Conservation (phyloP, 2,329 filamentous ascomycete genomes). For the Teratosphaeria viscida region DNA sequence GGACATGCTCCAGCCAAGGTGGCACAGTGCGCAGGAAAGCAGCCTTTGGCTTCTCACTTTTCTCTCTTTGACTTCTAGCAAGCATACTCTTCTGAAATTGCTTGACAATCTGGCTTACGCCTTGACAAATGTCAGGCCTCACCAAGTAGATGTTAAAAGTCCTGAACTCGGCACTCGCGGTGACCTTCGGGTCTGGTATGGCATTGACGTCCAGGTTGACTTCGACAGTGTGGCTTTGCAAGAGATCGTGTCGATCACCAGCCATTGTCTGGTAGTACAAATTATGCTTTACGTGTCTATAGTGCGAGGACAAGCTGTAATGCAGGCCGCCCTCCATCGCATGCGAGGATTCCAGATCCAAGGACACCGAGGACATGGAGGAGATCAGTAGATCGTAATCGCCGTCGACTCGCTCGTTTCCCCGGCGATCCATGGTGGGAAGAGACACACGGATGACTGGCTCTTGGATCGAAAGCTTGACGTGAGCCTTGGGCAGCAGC, state of each 20-base stretch:
- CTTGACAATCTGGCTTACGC: constrained; percentile 79
- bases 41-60: constrained; percentile 29
- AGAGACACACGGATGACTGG: constrained; percentile 84
- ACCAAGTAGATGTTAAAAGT: constrained; percentile 85
- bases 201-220: constrained; percentile 77
- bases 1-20: constrained; percentile 71
- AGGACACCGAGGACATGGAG: constrained; percentile 82
- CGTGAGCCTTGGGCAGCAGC: constrained; percentile 83
- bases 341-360: constrained; percentile 94
- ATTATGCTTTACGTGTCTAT: constrained; percentile 74
- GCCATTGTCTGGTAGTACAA: constrained; percentile 89
- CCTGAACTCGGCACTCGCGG: constrained; percentile 67
- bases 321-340: constrained; percentile 72
- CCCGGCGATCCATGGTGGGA: constrained; percentile 56
- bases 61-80: constrained; percentile 34
- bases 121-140: constrained; percentile 83
- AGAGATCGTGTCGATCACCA: constrained; percentile 72
- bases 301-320: constrained; percentile 73
- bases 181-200: constrained; percentile 73
- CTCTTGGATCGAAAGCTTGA: constrained; percentile 95
- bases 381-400: constrained; percentile 95
- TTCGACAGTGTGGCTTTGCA: constrained; percentile 81
- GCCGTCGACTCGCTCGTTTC: constrained; percentile 45
- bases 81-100: constrained; percentile 66
- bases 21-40: constrained; percentile 73